Conservation (phyloP, 2,329 filamentous ascomycete species). For the Cladosporium sp. region DNA sequence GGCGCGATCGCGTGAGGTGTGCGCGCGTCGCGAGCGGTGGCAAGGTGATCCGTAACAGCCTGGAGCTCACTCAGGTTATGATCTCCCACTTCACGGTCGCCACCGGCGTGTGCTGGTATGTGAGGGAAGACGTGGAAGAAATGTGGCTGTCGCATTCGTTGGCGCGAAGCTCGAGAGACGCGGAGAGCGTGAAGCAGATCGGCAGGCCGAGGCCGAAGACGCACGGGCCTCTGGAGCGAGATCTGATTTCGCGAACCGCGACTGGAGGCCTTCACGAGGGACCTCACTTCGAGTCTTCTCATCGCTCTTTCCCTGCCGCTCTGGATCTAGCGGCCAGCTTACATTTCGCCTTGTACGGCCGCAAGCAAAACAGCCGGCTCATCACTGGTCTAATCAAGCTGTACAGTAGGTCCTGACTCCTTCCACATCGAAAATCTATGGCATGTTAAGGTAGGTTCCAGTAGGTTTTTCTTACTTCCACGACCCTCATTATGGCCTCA, state of each 20-base stretch:
- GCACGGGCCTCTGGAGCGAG: background rate
- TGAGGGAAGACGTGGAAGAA: no score
- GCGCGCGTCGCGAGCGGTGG: background rate
- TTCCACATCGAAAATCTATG: background rate
- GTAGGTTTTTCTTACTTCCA: background rate
- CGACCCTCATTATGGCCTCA: background rate
- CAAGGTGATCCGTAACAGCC: background rate
- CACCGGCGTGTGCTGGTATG: no score
- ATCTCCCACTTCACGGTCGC: no score
- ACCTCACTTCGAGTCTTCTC: background rate
- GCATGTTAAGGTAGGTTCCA: slow-evolving; percentile 1
- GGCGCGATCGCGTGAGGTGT: background rate
- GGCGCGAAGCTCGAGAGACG: slow-evolving; percentile 6
- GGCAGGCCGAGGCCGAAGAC: slow-evolving; percentile 5
- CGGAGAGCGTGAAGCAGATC: slow-evolving; percentile 1
- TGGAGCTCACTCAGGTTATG: no score
- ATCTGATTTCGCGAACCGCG: background rate
- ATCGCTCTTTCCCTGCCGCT: no score
- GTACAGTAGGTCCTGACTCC: slow-evolving; percentile 1
- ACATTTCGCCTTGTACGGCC: no score
- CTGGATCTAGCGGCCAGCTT: no score
- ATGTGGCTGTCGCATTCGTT: no score
- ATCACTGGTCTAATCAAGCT: background rate
- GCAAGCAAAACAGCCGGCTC: no score
- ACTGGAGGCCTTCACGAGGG: background rate